Percentiles rank a stretch among this genome's conserved stretches.
Conservation (phyloP, 2,329 filamentous ascomycete genomes). For the Fusarium xyrophilum region DNA sequence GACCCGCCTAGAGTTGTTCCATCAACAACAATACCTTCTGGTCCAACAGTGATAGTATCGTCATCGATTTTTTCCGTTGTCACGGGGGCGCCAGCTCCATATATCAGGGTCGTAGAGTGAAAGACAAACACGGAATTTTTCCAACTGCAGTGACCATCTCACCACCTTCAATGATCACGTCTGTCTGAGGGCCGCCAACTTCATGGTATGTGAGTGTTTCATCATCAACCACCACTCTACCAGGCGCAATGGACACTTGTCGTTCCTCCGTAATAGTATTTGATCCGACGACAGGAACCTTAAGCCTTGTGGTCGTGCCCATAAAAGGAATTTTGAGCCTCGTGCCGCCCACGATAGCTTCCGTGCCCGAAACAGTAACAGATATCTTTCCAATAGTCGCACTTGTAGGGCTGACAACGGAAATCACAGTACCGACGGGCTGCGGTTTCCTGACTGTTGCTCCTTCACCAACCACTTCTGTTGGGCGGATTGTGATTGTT, state of each 20-base stretch:
- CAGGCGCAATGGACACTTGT: conserved; percentile 47
- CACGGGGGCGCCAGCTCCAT: conserved; percentile 47
- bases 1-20: conserved; percentile 54
- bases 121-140: conserved; percentile 50
- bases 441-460: conserved; percentile 53
- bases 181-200: conserved; percentile 47
- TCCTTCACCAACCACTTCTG: conserved; percentile 53
- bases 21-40: conserved; percentile 52
- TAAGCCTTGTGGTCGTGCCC: conserved; percentile 49
- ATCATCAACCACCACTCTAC: conserved; percentile 46
- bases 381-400: conserved; percentile 50
- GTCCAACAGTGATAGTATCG: conserved; percentile 59
- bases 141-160: conserved; percentile 56
- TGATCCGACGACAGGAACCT: conserved; percentile 47
- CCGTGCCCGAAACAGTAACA: conserved; percentile 52
- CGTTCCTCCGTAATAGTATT: conserved; percentile 47
- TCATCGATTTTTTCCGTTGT: conserved; percentile 54
- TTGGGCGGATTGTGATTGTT: conserved; percentile 58
- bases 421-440: conserved; percentile 41
- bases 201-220: conserved; percentile 49
- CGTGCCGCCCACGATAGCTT: conserved; percentile 52
- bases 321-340: conserved; percentile 51
- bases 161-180: conserved; percentile 57
- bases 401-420: conserved; percentile 47
- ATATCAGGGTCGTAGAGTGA: conserved; percentile 54